These are phyloP conservation scores for Furcasterigmium furcatum DNA, from an alignment of 2,329 filamentous ascomycete species.

Conservation along the genomic window DNA sequence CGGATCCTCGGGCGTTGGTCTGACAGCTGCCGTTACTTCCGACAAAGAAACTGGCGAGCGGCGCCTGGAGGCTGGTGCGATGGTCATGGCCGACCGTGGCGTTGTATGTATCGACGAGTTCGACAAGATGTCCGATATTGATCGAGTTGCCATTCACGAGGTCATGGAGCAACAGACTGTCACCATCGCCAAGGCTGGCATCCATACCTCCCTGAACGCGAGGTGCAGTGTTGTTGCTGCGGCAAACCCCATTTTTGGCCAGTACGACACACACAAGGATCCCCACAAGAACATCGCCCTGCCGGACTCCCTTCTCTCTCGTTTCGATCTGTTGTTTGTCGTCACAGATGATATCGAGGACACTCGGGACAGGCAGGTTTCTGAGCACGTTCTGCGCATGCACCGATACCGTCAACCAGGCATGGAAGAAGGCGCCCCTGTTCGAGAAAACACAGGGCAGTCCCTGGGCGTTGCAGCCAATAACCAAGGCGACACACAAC, in stretches of 20 bases:
- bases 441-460: constrained; percentile 83
- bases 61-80: constrained; percentile 92
- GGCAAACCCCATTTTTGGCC: constrained; percentile 95
- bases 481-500: constrained; percentile 67
- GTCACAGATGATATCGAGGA: constrained; percentile 99
- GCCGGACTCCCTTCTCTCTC: constrained; percentile 91
- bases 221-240: constrained; percentile 95
- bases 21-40: constrained; percentile 92
- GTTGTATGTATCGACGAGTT: constrained; percentile 99
- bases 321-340: constrained; percentile 97
- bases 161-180: constrained; percentile 99
- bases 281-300: constrained; percentile 98
- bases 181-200: constrained; percentile 97
- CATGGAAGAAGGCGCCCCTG: constrained; percentile 89
- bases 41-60: constrained; percentile 98
- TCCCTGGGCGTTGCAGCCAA: constrained; percentile 84
- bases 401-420: constrained; percentile 91
- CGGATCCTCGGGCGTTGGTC: constrained; percentile 94
- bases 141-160: constrained; percentile 98
- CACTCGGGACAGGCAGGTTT: constrained; percentile 82
- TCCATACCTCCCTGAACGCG: constrained; percentile 95
- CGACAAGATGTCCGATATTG: constrained; percentile 99
- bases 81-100: constrained; percentile 95
- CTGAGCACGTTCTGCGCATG: constrained; percentile 96
- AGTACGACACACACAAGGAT: constrained; percentile 98